Base-by-base conservation (phyloP, 1,284 basidiomycete genomes). In the Sutorius eximius region DNA sequence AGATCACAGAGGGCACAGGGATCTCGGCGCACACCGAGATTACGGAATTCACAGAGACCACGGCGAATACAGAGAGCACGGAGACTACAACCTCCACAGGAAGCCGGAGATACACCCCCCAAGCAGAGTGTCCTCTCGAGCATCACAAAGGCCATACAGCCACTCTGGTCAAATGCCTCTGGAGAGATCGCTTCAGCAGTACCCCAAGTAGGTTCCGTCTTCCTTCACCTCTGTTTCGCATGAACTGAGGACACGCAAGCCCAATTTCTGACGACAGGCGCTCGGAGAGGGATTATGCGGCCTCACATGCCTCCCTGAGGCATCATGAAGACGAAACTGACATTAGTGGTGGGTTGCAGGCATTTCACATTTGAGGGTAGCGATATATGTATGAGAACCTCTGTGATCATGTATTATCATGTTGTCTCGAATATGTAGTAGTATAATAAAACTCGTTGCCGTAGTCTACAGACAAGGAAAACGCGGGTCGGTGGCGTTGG, bases 71-170 rank as follows among this genome's bases (percentile, higher is more conserved):
- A 46, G 64, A 43, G 63, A 63, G 7, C 61, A 63, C n/a, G 61
- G 52, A 33, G 69, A 69, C 18, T 22, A 66, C 32, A 55, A 51
- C 40, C 36, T 18, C 29, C 56, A 58, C n/a, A 60, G 47, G 36
- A 57, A 57, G 32, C 24, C 53, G 36, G 65, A 72, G n/a, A 43
- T 49, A 16, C 40, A 52, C 22, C 3, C 46, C 20, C 71, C 70
- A 45, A 30, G 53, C 49, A 70, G 65, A 52, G 50, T 51, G 32
- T 40, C 71, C 40, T 70, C 69, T 47, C 58, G 64, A 53, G 58
- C 62, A 40, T 66, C 69, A 6, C 71, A 72, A n/a, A 60, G 69
- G 55, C n/a, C 65, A 22, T 45, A 69, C 53, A 59, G 42, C 30
- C 62, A 68, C 45, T 15, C 51, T 5, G 52, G 55, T 51, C 69